Evolutionary conservation across 129 eudicot species (phyloP).

Genomic region (Oenanthe sinensis): DNA sequence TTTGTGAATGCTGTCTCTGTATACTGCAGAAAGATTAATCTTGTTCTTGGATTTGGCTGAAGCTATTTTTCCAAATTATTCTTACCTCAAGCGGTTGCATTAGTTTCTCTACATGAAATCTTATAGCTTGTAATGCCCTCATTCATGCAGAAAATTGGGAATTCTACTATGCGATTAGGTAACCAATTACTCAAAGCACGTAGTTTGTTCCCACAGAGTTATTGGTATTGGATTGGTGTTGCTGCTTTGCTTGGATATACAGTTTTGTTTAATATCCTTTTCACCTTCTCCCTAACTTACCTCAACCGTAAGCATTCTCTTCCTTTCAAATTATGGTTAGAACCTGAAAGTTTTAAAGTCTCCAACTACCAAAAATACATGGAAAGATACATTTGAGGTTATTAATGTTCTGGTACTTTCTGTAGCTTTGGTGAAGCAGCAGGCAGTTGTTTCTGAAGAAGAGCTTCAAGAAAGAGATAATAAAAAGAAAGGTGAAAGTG

Average conservation of each 20-base stretch:
- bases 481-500: slow-evolving; percentile 49
- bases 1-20: not conserved
- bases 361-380: slow-evolving; percentile 2
- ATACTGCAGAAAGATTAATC: not conserved
- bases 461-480: slow-evolving; percentile 63
- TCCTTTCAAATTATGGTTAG: not conserved
- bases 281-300: slow-evolving; percentile 71
- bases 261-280: slow-evolving; percentile 62
- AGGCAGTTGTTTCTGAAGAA: slow-evolving; percentile 64
- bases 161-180: slow-evolving; percentile 54
- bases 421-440: slow-evolving; percentile 73
- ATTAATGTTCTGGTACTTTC: slow-evolving; percentile 11
- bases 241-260: slow-evolving; percentile 85
- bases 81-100: not conserved
- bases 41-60: not conserved
- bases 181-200: slow-evolving; percentile 64
- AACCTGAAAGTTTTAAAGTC: slow-evolving; percentile 3
- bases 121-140: slow-evolving; percentile 7
- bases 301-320: slow-evolving; percentile 69
- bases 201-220: slow-evolving; percentile 68
- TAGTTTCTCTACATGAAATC: not conserved
- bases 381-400: slow-evolving; percentile 1
- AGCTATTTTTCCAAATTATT: not conserved
- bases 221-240: slow-evolving; percentile 97
- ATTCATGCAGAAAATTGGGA: slow-evolving; percentile 46